These are phyloP conservation scores for Paramecium bursaria DNA, from an alignment of 73 alveolate species.

Conservation along the genomic window DNA sequence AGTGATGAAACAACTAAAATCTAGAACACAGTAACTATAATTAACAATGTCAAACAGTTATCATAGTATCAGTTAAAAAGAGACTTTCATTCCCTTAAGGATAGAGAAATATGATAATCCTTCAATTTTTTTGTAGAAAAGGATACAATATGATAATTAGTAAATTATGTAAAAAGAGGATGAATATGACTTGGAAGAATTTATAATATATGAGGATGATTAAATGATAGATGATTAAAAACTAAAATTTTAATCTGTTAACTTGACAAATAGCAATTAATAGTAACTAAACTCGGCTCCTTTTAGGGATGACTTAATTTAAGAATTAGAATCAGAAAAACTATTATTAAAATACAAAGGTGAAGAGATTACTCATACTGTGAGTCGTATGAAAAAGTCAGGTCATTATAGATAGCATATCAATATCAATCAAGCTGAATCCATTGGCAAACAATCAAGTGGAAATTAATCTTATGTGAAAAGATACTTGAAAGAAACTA, in stretches of 20 bases:
- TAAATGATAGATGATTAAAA: conserved; percentile 38
- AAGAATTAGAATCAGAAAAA: conserved; percentile 4
- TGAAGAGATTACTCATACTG: conserved; percentile 22
- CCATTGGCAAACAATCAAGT: no score
- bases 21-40: no score
- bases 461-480: no score
- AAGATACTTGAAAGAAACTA: conserved; percentile 47
- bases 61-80: not conserved
- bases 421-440: no score
- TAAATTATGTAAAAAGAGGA: no score
- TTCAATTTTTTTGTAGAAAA: not conserved
- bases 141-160: not conserved
- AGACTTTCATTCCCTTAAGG: conserved; percentile 2
- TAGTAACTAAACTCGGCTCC: not conserved
- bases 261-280: conserved; percentile 4
- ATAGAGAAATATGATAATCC: not conserved
- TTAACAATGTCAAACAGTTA: no score
- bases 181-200: conserved; percentile 42
- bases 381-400: no score
- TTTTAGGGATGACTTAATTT: not conserved
- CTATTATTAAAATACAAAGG: not conserved
- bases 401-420: no score
- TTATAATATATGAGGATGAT: not conserved
- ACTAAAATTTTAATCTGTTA: not conserved
- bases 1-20: no score